Base-by-base conservation (phyloP, 768 basidiomycete species). In the Gloeopeniophorella convolvens region DNA sequence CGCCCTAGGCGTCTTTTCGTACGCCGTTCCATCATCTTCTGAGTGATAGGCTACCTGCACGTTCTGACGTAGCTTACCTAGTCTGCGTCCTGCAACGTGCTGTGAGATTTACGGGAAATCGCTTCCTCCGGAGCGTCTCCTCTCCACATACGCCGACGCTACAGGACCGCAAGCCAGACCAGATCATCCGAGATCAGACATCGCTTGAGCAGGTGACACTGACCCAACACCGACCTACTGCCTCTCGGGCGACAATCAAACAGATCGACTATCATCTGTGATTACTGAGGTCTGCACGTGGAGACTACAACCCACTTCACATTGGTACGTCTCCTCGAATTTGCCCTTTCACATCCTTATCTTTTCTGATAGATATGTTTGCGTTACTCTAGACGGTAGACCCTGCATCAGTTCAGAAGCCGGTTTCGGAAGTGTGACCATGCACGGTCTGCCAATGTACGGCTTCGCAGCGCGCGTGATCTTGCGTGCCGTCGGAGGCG, bases 371-470 rank as follows among this genome's bases (percentile, higher is more conserved):
- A 5, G 23, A 30, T 39, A 3, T 44, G n/a, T 13, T 31, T 34
- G 10, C 32, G 15, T 50, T 44, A 11, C 42, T 31, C n/a, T 32
- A 85, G 89, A 92, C 69, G n/a, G n/a, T n/a, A n/a, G n/a, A n/a
- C 87, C 89, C 1, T 64, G 60, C 12, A 79, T 88, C 32, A 89
- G 89, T 15, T 63, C 79, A 56, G 72, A 71, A 7, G 73, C 81
- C 15, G 88, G 89, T 10, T 92, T 94, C 60, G 87, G 87, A 2
- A 89, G 83, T 41, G 80, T 84, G 31, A 91, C 93, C 59, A 74
- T 93, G 3, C 90, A 94, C 61, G 90, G 90, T 24, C 73, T 93
- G 21, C 82, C 85, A 16, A 79, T 84, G 0, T 92, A 78, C 62
- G 90, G 90, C 9, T 90, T 90, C 62, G 85, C 74, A 7, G 91